These are phyloP conservation scores for Dothideomycetes sp. DNA, from an alignment of 2,329 filamentous ascomycete species.

Conservation along the genomic window DNA sequence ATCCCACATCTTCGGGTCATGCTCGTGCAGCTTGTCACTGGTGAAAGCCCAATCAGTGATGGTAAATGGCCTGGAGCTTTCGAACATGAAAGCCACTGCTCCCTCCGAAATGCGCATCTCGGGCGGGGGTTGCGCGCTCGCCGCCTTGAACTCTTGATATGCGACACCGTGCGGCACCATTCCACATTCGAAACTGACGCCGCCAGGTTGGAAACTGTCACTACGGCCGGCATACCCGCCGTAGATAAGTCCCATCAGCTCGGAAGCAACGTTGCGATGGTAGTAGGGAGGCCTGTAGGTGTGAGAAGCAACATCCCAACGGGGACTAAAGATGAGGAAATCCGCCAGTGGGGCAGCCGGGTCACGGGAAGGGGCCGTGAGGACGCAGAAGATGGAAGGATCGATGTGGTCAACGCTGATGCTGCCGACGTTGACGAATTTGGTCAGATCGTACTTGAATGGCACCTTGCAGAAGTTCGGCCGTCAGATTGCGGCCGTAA, in stretches of 20 bases:
- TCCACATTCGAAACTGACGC: constrained; percentile 29
- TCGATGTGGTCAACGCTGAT: constrained; percentile 33
- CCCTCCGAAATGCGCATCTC: constrained; percentile 37
- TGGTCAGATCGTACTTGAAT: constrained; percentile 44
- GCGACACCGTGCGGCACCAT: constrained; percentile 32
- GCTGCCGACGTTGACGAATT: constrained; percentile 33
- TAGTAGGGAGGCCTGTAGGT: constrained; percentile 32
- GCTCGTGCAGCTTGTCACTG: constrained; percentile 33
- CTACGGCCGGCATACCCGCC: constrained; percentile 29
- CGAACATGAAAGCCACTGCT: constrained; percentile 35
- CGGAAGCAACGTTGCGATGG: constrained; percentile 31
- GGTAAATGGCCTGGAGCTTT: constrained; percentile 20
- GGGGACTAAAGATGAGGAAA: constrained; percentile 30
- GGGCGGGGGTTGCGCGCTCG: constrained; percentile 41
- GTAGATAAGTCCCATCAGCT: constrained; percentile 30
- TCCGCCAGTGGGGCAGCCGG: constrained; percentile 29
- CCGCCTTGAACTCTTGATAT: constrained; percentile 38
- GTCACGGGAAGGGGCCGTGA: constrained; percentile 31
- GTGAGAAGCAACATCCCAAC: constrained; percentile 32
- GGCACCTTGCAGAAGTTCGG: constrained; percentile 17
- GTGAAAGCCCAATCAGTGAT: constrained; percentile 14
- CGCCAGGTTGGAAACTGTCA: constrained; percentile 35
- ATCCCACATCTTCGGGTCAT: constrained; percentile 32
- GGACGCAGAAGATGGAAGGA: constrained; percentile 30
- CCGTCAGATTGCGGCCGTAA: constrained; percentile 1